phyloP scores from a whole-genome alignment of 441 rosid species.

The Lepidium campestre region DNA sequence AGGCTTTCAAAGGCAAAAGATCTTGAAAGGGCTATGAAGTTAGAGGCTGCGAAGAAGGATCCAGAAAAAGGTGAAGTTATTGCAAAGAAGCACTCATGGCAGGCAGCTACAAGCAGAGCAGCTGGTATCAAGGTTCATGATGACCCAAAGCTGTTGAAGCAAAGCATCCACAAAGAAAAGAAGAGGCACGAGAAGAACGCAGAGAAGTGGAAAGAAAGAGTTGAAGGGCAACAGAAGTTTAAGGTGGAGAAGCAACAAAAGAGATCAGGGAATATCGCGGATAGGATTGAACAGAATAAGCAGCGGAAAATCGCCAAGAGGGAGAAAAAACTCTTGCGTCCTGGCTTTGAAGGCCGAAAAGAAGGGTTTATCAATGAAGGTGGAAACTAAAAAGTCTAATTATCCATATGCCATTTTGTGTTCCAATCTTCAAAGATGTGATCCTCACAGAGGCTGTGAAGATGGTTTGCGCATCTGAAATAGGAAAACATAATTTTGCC shows the following conservation, averaged over 20 bases:
- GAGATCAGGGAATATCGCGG: slow-evolving; percentile 63
- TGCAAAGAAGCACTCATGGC: slow-evolving; percentile 59
- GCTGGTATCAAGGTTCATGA: slow-evolving; percentile 74
- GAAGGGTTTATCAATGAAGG: slow-evolving; percentile 56
- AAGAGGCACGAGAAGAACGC: slow-evolving; percentile 59
- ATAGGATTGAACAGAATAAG: slow-evolving; percentile 67
- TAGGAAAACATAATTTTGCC: background rate
- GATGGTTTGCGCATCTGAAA: slow-evolving; percentile 3
- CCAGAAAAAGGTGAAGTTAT: slow-evolving; percentile 55
- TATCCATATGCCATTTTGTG: background rate
- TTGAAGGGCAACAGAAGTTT: slow-evolving; percentile 50
- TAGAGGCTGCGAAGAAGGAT: slow-evolving; percentile 31
- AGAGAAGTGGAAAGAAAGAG: slow-evolving; percentile 80
- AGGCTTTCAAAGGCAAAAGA: slow-evolving; percentile 25
- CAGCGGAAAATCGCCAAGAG: slow-evolving; percentile 64
- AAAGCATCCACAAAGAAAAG: slow-evolving; percentile 63
- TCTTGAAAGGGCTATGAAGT: slow-evolving; percentile 20
- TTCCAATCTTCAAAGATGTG: background rate
- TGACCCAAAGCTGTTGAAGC: slow-evolving; percentile 65
- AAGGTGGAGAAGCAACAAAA: slow-evolving; percentile 67
- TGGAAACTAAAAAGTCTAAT: slow-evolving; percentile 11
- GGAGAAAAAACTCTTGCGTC: slow-evolving; percentile 78
- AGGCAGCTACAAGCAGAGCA: slow-evolving; percentile 69
- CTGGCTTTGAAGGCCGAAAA: slow-evolving; percentile 84
- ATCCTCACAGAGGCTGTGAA: slow-evolving; percentile 16